A percentile compares a stretch with the other conserved stretches of the same genome.
phyloP scores from a whole-genome alignment of 1,284 basidiomycete species.

The Neolentinus lepideus region DNA sequence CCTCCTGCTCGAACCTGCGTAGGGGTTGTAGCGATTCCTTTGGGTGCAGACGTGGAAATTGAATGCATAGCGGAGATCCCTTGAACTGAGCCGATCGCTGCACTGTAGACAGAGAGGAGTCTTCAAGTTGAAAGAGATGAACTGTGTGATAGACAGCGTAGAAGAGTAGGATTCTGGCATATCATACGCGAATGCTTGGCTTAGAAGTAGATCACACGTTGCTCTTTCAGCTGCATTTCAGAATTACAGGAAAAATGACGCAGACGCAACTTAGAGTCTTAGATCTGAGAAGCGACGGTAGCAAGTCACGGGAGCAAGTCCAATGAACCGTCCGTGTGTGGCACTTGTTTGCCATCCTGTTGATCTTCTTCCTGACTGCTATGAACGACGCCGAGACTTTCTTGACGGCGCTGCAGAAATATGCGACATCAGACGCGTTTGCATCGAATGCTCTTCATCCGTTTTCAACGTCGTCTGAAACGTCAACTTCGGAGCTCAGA shows the following conservation, averaged over 20 bases:
- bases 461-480: not conserved
- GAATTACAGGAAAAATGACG: too few relatives aligned
- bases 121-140: too few relatives aligned
- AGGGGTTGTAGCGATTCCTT: conserved; percentile 51
- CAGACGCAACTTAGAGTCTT: too few relatives aligned
- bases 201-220: too few relatives aligned
- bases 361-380: not conserved
- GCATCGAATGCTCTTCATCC: not conserved
- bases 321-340: too few relatives aligned
- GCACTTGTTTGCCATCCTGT: not conserved
- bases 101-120: too few relatives aligned
- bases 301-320: too few relatives aligned
- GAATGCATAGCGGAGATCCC: conserved; percentile 52
- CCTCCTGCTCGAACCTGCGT: conserved; percentile 61
- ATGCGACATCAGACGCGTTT: not conserved
- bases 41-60: conserved; percentile 58
- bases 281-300: too few relatives aligned
- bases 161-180: too few relatives aligned
- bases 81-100: not conserved
- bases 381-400: not conserved
- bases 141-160: too few relatives aligned
- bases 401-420: not conserved
- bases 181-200: too few relatives aligned
- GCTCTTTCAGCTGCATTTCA: too few relatives aligned
- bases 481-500: not conserved